phyloP scores from a whole-genome alignment of 163 green algal species.

The Chlorella variabilis region DNA sequence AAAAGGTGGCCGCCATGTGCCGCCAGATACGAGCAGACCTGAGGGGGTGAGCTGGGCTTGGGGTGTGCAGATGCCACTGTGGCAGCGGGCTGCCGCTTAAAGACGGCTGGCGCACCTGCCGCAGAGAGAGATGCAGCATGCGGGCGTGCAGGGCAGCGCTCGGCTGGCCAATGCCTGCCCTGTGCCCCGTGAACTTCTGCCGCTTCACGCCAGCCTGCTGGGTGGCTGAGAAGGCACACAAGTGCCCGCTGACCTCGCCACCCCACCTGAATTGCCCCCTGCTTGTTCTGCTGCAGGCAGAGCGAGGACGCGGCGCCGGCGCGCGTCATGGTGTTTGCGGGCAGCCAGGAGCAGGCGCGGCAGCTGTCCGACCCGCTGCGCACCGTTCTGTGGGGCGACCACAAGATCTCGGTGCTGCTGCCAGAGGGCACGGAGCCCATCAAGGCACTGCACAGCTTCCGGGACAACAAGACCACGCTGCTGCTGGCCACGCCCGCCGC shows the following conservation, averaged over 20 bases:
- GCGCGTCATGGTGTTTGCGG: slow-evolving; percentile 72
- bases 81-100: no score
- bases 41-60: slow-evolving; percentile 24
- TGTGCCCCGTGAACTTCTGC: neutral
- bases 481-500: slow-evolving; percentile 75
- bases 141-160: no score
- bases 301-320: slow-evolving; percentile 52
- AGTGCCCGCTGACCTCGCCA: neutral
- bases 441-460: slow-evolving; percentile 73
- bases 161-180: no score
- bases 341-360: slow-evolving; percentile 58
- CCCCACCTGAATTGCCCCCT: neutral
- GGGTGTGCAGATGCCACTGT: neutral
- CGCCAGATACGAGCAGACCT: slow-evolving; percentile 68
- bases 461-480: slow-evolving; percentile 77
- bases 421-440: slow-evolving; percentile 67
- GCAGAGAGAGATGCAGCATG: no score
- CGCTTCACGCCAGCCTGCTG: neutral
- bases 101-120: no score
- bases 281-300: slow-evolving; percentile 35
- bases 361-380: slow-evolving; percentile 67
- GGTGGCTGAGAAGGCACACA: neutral
- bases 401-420: slow-evolving; percentile 83
- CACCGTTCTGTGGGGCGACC: slow-evolving; percentile 77
- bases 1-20: slow-evolving; percentile 62